A percentile compares a stretch with the other conserved stretches of the same genome.
Conservation (phyloP, 306 rosid species). For the Castanopsis chinensis region DNA sequence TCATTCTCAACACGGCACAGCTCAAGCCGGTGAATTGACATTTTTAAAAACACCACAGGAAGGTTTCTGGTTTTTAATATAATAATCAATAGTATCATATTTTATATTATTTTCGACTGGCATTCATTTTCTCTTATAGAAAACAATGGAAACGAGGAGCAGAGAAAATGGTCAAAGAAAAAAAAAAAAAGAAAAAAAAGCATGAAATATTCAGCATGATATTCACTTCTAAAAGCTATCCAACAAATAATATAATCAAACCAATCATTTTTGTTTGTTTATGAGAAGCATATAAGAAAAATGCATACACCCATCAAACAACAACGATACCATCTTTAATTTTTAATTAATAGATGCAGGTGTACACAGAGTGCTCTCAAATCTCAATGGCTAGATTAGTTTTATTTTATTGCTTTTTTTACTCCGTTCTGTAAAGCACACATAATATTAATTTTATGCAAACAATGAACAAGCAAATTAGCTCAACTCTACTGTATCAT, state of each 20-base stretch:
- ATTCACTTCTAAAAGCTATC: neutral
- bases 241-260: neutral
- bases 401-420: no score
- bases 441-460: no score
- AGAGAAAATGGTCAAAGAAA: neutral
- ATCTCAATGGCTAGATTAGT: no score
- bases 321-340: neutral
- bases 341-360: no score
- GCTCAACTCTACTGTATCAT: no score
- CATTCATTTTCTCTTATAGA: neutral
- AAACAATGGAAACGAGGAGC: neutral
- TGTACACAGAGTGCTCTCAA: no score
- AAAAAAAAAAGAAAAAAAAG: neutral
- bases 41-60: neutral
- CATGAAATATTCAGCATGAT: neutral
- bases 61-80: neutral
- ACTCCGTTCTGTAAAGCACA: no score
- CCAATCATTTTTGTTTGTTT: neutral
- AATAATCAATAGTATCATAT: neutral
- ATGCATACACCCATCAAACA: neutral
- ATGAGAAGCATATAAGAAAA: neutral
- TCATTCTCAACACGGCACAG: neutral
- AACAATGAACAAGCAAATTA: no score
- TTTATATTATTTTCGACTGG: neutral
- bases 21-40: neutral